A percentile compares a stretch with the other conserved stretches of the same genome.
phyloP scores from a whole-genome alignment of 208 protist genomes.

The Trypanosoma vivax region DNA sequence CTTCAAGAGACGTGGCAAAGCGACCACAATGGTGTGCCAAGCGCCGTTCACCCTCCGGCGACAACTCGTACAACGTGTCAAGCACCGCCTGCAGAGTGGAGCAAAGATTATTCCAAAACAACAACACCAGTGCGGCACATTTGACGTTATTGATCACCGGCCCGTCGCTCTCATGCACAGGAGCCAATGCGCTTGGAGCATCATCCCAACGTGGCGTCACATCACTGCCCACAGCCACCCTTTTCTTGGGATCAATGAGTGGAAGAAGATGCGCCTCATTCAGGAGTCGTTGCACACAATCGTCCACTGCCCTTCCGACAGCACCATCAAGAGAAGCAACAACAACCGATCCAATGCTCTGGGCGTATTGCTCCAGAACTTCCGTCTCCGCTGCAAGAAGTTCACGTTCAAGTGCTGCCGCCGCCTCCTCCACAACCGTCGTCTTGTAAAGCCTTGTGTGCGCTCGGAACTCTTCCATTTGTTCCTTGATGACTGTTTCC shows the following conservation, averaged over 20 bases:
- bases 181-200: slow-evolving; percentile 1
- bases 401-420: slow-evolving; percentile 42
- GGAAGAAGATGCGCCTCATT: slow-evolving; percentile 48
- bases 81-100: slow-evolving; percentile 14
- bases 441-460: slow-evolving; percentile 68
- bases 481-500: slow-evolving; percentile 43
- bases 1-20: slow-evolving; percentile 40
- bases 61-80: slow-evolving; percentile 26
- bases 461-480: slow-evolving; percentile 31
- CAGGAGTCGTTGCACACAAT: slow-evolving; percentile 38
- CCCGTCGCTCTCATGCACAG: not conserved
- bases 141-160: slow-evolving; percentile 38
- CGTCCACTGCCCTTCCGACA: slow-evolving; percentile 44
- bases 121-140: slow-evolving; percentile 38
- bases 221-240: not conserved
- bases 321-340: slow-evolving; percentile 37
- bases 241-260: slow-evolving; percentile 18
- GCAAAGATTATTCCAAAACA: slow-evolving; percentile 62
- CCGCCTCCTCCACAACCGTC: slow-evolving; percentile 33
- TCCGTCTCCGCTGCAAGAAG: slow-evolving; percentile 40
- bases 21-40: slow-evolving; percentile 36
- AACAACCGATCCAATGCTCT: slow-evolving; percentile 43
- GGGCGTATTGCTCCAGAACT: slow-evolving; percentile 48
- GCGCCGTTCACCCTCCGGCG: slow-evolving; percentile 15
- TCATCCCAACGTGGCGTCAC: too few relatives aligned